phyloP scores from a whole-genome alignment of 108 stramenopile species.

The Cyclotella atomus region DNA sequence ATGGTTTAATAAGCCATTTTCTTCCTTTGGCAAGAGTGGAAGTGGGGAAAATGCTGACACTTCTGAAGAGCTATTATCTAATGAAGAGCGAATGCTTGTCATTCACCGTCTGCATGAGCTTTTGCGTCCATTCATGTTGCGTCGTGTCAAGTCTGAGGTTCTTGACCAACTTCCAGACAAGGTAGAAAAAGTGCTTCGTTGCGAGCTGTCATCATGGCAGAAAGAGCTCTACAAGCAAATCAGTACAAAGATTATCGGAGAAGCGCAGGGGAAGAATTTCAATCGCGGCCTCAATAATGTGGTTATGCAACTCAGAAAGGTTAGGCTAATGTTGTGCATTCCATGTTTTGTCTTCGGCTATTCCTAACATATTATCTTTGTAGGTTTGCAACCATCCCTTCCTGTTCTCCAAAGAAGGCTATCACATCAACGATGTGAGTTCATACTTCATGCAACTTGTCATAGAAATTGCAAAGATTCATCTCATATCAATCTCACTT shows the following conservation, averaged over 20 bases:
- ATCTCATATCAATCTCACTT: too few relatives aligned
- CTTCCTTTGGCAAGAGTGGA: conserved; percentile 66
- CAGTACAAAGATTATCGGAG: conserved; percentile 68
- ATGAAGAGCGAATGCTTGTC: conserved; percentile 92
- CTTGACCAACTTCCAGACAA: conserved; percentile 90
- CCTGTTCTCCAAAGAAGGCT: conserved; percentile 82
- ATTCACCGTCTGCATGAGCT: conserved; percentile 92
- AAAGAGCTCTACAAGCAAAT: conserved; percentile 90
- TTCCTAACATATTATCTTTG: not conserved
- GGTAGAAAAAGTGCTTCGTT: conserved; percentile 89
- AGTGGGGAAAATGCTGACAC: conserved; percentile 41
- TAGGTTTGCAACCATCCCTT: conserved; percentile 87
- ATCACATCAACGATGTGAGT: too few relatives aligned
- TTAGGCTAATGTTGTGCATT: not conserved
- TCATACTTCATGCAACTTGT: too few relatives aligned
- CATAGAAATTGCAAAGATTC: too few relatives aligned
- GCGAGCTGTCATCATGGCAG: conserved; percentile 87
- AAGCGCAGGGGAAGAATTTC: conserved; percentile 54
- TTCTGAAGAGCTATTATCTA: conserved; percentile 62
- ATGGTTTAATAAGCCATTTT: conserved; percentile 91
- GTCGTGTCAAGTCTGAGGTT: conserved; percentile 90
- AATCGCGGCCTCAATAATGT: conserved; percentile 86
- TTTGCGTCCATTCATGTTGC: conserved; percentile 92
- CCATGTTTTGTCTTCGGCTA: not conserved
- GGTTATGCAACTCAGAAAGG: conserved; percentile 93